Conservation (phyloP, 2,329 filamentous ascomycete genomes). For the Fusarium nisikadoi region DNA sequence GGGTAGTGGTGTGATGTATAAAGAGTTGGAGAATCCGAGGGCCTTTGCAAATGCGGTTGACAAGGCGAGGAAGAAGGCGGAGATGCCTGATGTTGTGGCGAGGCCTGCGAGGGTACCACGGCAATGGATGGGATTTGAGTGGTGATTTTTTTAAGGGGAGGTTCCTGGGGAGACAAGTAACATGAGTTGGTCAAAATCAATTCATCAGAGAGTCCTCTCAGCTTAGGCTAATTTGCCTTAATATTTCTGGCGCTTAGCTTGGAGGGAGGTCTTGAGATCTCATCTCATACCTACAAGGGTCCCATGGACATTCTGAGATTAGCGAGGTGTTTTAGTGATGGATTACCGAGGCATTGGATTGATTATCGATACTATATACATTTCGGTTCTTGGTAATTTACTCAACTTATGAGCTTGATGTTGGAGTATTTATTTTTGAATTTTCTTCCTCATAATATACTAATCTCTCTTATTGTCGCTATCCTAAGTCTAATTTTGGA, state of each 20-base stretch:
- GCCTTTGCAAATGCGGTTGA: not conserved
- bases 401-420: too few species aligned
- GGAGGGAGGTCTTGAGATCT: not conserved
- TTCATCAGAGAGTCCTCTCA: not conserved
- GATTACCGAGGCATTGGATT: too few species aligned
- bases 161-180: too few species aligned
- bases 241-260: not conserved
- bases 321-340: too few species aligned
- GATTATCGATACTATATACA: too few species aligned
- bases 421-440: too few species aligned
- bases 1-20: not conserved
- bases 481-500: not conserved
- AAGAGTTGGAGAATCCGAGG: not conserved
- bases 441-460: too few species aligned
- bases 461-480: too few species aligned
- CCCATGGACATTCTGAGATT: too few species aligned
- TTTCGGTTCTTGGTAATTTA: too few species aligned
- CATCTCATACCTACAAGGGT: not conserved
- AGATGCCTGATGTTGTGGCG: not conserved
- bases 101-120: not conserved
- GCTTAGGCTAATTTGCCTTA: not conserved
- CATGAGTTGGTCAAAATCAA: too few species aligned
- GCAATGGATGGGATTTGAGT: not conserved
- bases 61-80: not conserved
- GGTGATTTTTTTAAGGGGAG: not conserved